Conservation (phyloP, 2,329 filamentous ascomycete species). For the Fusarium sp. region DNA sequence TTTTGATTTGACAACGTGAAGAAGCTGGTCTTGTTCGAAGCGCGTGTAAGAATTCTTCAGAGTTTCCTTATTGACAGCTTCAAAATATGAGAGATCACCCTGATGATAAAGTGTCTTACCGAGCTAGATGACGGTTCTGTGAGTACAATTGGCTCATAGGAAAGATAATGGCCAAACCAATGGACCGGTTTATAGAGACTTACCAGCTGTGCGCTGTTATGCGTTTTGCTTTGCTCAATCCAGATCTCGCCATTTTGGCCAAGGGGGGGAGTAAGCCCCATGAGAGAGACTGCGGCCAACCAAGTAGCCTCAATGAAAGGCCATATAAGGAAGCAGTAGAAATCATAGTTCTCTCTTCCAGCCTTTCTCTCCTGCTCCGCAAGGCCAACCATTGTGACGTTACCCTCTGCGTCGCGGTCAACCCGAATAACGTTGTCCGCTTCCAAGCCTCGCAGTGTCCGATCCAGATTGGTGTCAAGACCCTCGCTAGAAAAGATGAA, state of each 20-base stretch:
- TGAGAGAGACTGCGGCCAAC: slow-evolving; percentile 88
- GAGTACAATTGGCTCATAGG: slow-evolving; percentile 12
- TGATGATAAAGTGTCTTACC: slow-evolving; percentile 98
- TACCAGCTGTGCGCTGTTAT: slow-evolving; percentile 85
- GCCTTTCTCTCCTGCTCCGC: slow-evolving; percentile 79
- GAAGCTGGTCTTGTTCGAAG: slow-evolving; percentile 91
- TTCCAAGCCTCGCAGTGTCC: slow-evolving; percentile 82
- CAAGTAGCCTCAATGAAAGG: slow-evolving; percentile 96
- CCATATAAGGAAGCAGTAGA: slow-evolving; percentile 99
- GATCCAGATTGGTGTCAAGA: slow-evolving; percentile 81
- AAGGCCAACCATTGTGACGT: slow-evolving; percentile 77
- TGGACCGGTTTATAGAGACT: slow-evolving; percentile 44
- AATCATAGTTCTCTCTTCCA: slow-evolving; percentile 95
- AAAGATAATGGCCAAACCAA: not conserved
- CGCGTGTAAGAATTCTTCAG: slow-evolving; percentile 91
- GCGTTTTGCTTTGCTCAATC: slow-evolving; percentile 82
- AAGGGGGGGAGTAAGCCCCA: slow-evolving; percentile 83
- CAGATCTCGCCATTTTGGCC: slow-evolving; percentile 73
- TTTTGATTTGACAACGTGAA: slow-evolving; percentile 78
- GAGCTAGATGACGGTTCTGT: slow-evolving; percentile 63
- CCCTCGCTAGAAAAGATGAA: slow-evolving; percentile 97
- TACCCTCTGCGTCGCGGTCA: slow-evolving; percentile 65
- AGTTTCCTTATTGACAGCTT: slow-evolving; percentile 98
- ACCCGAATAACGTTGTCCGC: slow-evolving; percentile 81
- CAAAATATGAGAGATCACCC: slow-evolving; percentile 96